Evolutionary conservation across 129 eudicot species (phyloP).

Genomic region (Gnaphalium uliginosum): DNA sequence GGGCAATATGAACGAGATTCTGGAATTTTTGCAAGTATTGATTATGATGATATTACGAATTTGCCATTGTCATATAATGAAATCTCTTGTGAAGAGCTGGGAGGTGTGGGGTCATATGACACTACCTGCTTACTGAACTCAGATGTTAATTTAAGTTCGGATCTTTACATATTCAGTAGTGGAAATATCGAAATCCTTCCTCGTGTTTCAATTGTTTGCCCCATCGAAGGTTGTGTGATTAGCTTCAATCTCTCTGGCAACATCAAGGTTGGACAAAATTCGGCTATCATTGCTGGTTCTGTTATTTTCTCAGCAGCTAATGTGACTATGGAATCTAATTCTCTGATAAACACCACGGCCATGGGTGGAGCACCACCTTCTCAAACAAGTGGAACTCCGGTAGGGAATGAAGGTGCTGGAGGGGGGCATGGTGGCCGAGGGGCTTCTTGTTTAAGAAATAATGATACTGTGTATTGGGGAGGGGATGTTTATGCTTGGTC

Average conservation of each 20-base stretch:
- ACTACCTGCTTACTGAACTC: slow-evolving; percentile 75
- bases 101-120: slow-evolving; percentile 88
- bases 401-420: slow-evolving; percentile 87
- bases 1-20: slow-evolving; percentile 27
- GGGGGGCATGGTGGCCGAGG: slow-evolving; percentile 99
- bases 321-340: slow-evolving; percentile 65
- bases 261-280: slow-evolving; percentile 66
- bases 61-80: slow-evolving; percentile 31
- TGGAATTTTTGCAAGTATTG: background rate
- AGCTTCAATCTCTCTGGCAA: slow-evolving; percentile 79
- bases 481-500: slow-evolving; percentile 95
- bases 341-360: slow-evolving; percentile 62
- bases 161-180: slow-evolving; percentile 49
- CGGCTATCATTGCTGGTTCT: slow-evolving; percentile 69
- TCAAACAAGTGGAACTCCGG: slow-evolving; percentile 94
- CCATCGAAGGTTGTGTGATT: slow-evolving; percentile 63
- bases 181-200: slow-evolving; percentile 92
- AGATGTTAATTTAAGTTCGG: slow-evolving; percentile 39
- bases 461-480: slow-evolving; percentile 64
- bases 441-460: slow-evolving; percentile 72
- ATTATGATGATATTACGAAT: background rate
- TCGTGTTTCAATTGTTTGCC: slow-evolving; percentile 61
- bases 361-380: slow-evolving; percentile 86
- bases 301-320: slow-evolving; percentile 58
- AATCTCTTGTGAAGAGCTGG: slow-evolving; percentile 64